These are phyloP conservation scores for Grosmannia huntii DNA, from an alignment of 2,329 filamentous ascomycete genomes.

Conservation along the genomic window DNA sequence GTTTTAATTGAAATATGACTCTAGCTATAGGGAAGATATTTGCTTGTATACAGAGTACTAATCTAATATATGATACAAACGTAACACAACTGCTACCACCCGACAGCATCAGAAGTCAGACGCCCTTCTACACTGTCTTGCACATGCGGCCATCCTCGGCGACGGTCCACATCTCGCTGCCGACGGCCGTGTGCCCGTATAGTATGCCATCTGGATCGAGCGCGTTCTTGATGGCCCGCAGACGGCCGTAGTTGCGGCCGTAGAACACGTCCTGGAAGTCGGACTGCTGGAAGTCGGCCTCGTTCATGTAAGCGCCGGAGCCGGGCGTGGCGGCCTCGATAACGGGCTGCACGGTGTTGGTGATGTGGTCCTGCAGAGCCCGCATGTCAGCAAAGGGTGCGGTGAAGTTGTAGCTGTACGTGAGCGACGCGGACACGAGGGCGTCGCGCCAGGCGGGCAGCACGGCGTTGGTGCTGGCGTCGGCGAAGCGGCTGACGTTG, in stretches of 20 bases:
- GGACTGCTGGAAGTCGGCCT: constrained; percentile 16
- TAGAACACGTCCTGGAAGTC: constrained; percentile 12
- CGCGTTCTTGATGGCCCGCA: constrained; percentile 10
- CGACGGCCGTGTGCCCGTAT: constrained; percentile 7
- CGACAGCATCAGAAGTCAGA: no score
- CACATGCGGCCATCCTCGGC: constrained; percentile 1
- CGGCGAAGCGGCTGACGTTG: neutral
- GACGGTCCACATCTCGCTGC: constrained; percentile 8
- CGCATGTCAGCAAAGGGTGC: neutral
- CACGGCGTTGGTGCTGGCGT: constrained; percentile 3
- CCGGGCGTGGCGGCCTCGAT: constrained; percentile 19
- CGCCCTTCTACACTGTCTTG: neutral
- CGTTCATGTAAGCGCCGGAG: constrained; percentile 32
- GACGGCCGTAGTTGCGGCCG: constrained; percentile 10
- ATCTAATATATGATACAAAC: no score
- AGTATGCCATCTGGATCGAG: constrained; percentile 10
- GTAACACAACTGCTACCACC: no score
- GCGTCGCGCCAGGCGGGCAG: constrained; percentile 10
- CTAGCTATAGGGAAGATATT: no score
- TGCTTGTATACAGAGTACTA: no score
- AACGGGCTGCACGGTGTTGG: constrained; percentile 18
- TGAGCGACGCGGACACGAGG: neutral
- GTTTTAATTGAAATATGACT: no score
- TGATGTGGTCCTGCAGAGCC: neutral
- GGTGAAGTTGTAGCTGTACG: neutral